Evolutionary conservation across 331 rosid species (phyloP).

Genomic region (Quercus lobata): DNA sequence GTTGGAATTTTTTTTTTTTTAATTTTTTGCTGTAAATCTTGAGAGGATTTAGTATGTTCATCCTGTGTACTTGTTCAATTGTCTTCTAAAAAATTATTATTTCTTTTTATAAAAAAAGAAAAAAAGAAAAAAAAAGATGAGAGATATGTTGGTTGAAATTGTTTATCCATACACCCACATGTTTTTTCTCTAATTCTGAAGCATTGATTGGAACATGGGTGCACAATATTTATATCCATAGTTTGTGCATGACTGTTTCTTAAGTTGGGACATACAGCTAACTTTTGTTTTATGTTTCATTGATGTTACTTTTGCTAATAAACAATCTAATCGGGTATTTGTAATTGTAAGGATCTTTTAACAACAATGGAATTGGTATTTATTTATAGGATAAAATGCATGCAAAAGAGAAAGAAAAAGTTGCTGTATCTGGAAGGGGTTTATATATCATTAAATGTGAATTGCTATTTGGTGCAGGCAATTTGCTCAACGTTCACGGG

Average conservation of each 20-base stretch:
- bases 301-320: not conserved
- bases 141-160: not conserved
- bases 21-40: not conserved
- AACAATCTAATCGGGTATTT: not conserved
- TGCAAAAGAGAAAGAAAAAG: not conserved
- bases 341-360: not conserved
- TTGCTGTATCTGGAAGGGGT: not conserved
- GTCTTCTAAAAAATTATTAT: not conserved
- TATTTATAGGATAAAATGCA: not conserved
- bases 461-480: conserved; percentile 50
- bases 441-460: conserved; percentile 15
- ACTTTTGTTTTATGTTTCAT: not conserved
- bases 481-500: conserved; percentile 88
- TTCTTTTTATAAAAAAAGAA: not conserved
- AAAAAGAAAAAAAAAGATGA: not conserved
- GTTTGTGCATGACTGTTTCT: not conserved
- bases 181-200: not conserved
- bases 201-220: not conserved
- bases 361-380: not conserved
- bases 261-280: not conserved
- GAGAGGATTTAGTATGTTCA: not conserved
- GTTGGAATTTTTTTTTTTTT: not conserved
- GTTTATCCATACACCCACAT: not conserved
- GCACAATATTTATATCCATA: not conserved
- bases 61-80: not conserved